Evolutionary conservation across 1,139 yeast species (phyloP).

Genomic region (Torulaspora globosa): DNA sequence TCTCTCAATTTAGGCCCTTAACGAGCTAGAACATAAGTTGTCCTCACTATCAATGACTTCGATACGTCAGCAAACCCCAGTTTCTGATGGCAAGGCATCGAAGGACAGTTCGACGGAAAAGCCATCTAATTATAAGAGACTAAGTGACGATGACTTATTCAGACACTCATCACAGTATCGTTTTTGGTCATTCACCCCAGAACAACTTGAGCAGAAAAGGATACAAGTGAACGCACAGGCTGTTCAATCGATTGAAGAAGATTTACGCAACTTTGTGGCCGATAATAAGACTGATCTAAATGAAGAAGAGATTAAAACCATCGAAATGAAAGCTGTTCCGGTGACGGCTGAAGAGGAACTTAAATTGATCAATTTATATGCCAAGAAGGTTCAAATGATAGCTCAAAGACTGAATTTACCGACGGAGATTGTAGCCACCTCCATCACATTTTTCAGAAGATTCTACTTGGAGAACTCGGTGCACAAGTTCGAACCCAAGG

Average conservation of each 20-base stretch:
- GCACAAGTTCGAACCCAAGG: conserved; percentile 84
- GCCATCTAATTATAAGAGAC: conserved; percentile 33
- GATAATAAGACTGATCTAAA: conserved; percentile 38
- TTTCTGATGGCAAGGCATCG: neutral
- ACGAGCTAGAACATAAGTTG: neutral
- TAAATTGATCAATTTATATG: conserved; percentile 61
- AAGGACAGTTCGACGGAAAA: conserved; percentile 9
- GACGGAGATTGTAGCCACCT: conserved; percentile 72
- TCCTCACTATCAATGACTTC: neutral
- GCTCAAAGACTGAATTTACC: conserved; percentile 56
- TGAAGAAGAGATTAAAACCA: conserved; percentile 34
- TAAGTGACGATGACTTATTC: conserved; percentile 76
- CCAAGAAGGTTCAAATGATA: conserved; percentile 63
- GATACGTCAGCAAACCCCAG: neutral
- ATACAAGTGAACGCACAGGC: conserved; percentile 53
- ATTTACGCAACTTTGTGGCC: conserved; percentile 38
- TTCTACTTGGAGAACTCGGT: conserved; percentile 77
- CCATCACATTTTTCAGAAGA: conserved; percentile 74
- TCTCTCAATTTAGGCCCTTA: neutral
- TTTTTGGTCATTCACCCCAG: conserved; percentile 74
- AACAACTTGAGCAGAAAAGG: conserved; percentile 49
- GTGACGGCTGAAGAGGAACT: conserved; percentile 67
- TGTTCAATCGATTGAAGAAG: conserved; percentile 39
- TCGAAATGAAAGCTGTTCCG: conserved; percentile 45
- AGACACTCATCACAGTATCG: conserved; percentile 81